Evolutionary conservation across 768 basidiomycete genomes (phyloP).

Genomic region (Albatrellus ellisii): DNA sequence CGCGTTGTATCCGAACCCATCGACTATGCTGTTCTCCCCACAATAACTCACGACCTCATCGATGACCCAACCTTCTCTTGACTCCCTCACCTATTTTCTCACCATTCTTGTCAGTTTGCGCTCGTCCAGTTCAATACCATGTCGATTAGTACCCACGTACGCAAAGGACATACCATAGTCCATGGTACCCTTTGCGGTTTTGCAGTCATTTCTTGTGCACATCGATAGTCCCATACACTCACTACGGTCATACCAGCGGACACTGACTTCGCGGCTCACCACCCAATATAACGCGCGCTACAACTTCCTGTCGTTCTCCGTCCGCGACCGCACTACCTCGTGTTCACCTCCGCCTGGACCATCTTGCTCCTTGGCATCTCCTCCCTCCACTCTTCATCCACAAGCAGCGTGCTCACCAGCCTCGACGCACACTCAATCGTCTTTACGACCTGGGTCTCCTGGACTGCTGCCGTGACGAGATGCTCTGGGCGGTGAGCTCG

Average conservation of each 20-base stretch:
- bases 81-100: too few relatives aligned
- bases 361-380: constrained; percentile 37
- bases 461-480: constrained; percentile 61
- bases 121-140: too few relatives aligned
- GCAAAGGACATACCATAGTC: constrained; percentile 45
- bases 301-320: constrained; percentile 31
- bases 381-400: constrained; percentile 36
- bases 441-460: constrained; percentile 66
- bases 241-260: constrained; percentile 28
- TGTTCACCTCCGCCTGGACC: constrained; percentile 69
- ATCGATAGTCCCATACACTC: not conserved
- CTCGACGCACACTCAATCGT: constrained; percentile 50
- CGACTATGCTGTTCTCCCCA: too few relatives aligned
- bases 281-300: constrained; percentile 42
- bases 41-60: too few relatives aligned
- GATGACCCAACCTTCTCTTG: too few relatives aligned
- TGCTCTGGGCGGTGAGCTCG: constrained; percentile 51
- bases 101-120: too few relatives aligned
- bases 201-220: constrained; percentile 30
- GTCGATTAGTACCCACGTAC: constrained; percentile 27
- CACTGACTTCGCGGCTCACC: constrained; percentile 59
- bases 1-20: too few relatives aligned
- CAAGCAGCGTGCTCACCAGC: constrained; percentile 40
- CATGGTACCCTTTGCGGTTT: constrained; percentile 33
- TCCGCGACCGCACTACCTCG: constrained; percentile 50